Conservation (phyloP, 108 stramenopile species). For the Stephanodiscus minutulus region DNA sequence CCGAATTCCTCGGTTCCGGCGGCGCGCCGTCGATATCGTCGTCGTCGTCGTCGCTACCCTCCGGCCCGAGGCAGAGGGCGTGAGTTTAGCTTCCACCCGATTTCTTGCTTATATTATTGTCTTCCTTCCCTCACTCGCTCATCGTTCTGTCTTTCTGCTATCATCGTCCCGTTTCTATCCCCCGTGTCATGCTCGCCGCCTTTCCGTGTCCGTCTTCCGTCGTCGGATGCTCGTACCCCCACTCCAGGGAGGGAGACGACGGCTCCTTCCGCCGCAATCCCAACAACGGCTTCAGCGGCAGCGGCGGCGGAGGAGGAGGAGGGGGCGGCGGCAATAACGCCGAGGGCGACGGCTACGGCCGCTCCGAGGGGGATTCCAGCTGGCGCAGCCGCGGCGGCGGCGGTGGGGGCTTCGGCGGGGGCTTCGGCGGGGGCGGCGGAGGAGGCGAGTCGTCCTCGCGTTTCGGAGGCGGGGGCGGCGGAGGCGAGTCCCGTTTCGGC, state of each 20-base stretch:
- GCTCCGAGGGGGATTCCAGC: constrained; percentile 51
- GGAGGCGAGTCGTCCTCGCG: no score
- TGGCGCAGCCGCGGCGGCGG: constrained; percentile 57
- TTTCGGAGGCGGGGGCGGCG: constrained; percentile 44
- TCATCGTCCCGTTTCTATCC: no score
- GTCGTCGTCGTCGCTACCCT: constrained; percentile 30
- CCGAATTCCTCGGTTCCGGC: constrained; percentile 60
- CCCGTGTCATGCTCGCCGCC: no score
- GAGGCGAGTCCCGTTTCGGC: constrained; percentile 32
- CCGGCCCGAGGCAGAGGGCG: constrained; percentile 57
- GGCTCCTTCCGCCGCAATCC: constrained; percentile 61
- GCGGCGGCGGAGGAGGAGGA: not conserved
- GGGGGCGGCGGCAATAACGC: not conserved
- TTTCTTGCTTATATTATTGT: not conserved
- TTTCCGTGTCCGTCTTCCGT: no score
- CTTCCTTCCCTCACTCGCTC: no score
- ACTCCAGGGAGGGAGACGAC: constrained; percentile 63
- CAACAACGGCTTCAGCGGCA: constrained; percentile 31
- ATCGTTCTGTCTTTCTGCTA: no score
- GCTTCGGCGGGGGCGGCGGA: constrained; percentile 28
- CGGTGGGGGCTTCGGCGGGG: constrained; percentile 24
- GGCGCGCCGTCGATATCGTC: constrained; percentile 18
- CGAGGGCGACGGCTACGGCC: constrained; percentile 28
- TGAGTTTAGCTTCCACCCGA: constrained; percentile 16
- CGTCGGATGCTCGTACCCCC: no score